These are phyloP conservation scores for Trypanosoma brucei DNA, from an alignment of 208 protist species.

Conservation along the genomic window DNA sequence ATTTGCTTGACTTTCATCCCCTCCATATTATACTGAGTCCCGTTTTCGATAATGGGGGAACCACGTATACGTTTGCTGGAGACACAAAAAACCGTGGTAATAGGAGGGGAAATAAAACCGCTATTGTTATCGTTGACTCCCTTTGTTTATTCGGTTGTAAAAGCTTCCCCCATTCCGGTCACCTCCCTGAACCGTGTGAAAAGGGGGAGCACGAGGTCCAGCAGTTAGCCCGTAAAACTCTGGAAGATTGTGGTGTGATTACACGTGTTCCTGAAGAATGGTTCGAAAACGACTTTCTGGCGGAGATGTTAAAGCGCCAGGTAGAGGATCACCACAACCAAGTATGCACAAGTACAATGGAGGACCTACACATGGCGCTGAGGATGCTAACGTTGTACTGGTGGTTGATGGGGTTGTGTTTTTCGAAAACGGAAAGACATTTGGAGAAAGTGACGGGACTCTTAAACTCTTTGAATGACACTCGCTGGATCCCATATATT, in stretches of 20 bases:
- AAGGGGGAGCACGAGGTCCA: not conserved
- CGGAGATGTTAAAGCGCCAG: not conserved
- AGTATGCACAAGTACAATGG: not conserved
- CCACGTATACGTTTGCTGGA: not conserved
- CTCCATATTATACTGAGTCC: constrained; percentile 19
- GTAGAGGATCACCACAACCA: not conserved
- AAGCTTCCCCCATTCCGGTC: no score
- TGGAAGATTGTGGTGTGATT: constrained; percentile 14
- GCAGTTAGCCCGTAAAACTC: not conserved
- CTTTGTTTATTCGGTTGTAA: no score
- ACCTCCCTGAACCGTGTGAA: no score
- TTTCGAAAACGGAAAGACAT: not conserved
- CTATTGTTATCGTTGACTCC: not conserved
- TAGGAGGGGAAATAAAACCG: not conserved
- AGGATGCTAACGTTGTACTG: constrained; percentile 22
- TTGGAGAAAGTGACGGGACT: not conserved
- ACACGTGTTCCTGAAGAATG: constrained; percentile 12
- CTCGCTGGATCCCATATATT: constrained; percentile 14
- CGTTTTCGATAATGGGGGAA: not conserved
- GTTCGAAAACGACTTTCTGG: constrained; percentile 15
- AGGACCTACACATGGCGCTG: constrained; percentile 9
- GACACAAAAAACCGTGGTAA: not conserved
- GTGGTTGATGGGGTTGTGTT: constrained; percentile 21
- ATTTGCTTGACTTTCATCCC: constrained; percentile 21
- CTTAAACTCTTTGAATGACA: constrained; percentile 1